Percentiles rank a stretch among this genome's conserved stretches.
These are phyloP conservation scores for Rhizopus sp. DNA, from an alignment of 371 early-diverging fungal species.

Conservation along the genomic window DNA sequence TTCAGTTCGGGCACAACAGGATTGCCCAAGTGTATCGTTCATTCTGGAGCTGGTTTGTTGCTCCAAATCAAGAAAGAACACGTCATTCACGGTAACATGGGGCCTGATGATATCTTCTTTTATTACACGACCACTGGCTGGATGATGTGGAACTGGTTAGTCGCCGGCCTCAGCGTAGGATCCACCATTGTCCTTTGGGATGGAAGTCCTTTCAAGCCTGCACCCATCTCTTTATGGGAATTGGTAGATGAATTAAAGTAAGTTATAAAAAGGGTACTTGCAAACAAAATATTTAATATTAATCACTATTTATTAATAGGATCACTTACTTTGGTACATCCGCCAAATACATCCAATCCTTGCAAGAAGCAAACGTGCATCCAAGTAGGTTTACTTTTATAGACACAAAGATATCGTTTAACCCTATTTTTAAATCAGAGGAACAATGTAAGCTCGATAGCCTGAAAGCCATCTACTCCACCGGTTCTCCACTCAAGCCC, in stretches of 20 bases:
- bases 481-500: conserved; percentile 93
- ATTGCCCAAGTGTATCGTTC: conserved; percentile 98
- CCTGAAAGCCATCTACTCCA: conserved; percentile 87
- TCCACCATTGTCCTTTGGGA: conserved; percentile 89
- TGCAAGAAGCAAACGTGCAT: conserved; percentile 75
- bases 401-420: background rate
- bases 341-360: conserved; percentile 93
- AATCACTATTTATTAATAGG: conserved; percentile 15
- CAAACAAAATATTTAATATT: background rate
- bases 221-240: conserved; percentile 76
- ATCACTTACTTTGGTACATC: conserved; percentile 93
- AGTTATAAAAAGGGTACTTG: conserved; percentile 3
- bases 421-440: conserved; percentile 20
- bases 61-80: conserved; percentile 96
- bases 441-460: conserved; percentile 54
- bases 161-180: conserved; percentile 79
- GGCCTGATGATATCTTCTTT: conserved; percentile 77
- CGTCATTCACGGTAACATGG: conserved; percentile 81
- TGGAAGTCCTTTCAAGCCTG: conserved; percentile 93
- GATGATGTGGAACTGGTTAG: conserved; percentile 99
- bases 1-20: conserved; percentile 98
- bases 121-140: conserved; percentile 97
- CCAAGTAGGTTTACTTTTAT: conserved; percentile 51
- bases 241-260: conserved; percentile 72
- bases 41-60: conserved; percentile 90